Conservation (phyloP, 2,329 filamentous ascomycete genomes). For the Arthroderma sp. region DNA sequence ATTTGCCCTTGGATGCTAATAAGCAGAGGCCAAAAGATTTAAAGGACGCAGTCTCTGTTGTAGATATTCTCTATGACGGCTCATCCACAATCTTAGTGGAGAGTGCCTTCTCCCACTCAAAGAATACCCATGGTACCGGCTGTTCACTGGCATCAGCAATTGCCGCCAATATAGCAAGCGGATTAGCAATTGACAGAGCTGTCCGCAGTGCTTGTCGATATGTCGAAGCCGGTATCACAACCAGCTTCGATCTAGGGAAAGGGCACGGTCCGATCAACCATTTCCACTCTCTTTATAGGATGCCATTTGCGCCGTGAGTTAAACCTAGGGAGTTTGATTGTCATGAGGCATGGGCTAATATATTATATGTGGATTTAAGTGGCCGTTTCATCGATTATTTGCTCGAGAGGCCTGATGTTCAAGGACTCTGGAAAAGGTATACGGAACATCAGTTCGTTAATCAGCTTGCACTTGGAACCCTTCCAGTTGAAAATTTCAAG, state of each 20-base stretch:
- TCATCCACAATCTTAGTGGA: conserved; percentile 49
- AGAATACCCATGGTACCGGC: conserved; percentile 86
- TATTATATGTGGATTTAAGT: conserved; percentile 25
- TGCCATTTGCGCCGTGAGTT: conserved; percentile 46
- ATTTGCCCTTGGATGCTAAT: conserved; percentile 61
- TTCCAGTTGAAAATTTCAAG: conserved; percentile 68
- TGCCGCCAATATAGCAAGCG: conserved; percentile 46
- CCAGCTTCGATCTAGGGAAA: conserved; percentile 41
- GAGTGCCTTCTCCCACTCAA: conserved; percentile 56
- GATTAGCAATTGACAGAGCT: conserved; percentile 36
- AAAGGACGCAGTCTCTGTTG: conserved; percentile 51
- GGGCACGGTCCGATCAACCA: conserved; percentile 55
- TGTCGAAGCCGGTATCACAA: conserved; percentile 48
- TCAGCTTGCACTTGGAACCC: conserved; percentile 58
- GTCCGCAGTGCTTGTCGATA: conserved; percentile 46
- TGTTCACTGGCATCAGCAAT: conserved; percentile 77
- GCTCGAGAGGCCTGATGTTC: conserved; percentile 61
- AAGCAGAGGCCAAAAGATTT: conserved; percentile 45
- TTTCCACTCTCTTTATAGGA: conserved; percentile 47
- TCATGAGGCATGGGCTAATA: conserved; percentile 1
- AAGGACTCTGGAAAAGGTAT: conserved; percentile 58
- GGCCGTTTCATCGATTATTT: conserved; percentile 76
- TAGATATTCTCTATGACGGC: conserved; percentile 63
- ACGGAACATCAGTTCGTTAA: conserved; percentile 73
- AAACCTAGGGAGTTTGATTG: no score